These are phyloP conservation scores for Nissolia schottii DNA, from an alignment of 306 rosid genomes.

Conservation along the genomic window DNA sequence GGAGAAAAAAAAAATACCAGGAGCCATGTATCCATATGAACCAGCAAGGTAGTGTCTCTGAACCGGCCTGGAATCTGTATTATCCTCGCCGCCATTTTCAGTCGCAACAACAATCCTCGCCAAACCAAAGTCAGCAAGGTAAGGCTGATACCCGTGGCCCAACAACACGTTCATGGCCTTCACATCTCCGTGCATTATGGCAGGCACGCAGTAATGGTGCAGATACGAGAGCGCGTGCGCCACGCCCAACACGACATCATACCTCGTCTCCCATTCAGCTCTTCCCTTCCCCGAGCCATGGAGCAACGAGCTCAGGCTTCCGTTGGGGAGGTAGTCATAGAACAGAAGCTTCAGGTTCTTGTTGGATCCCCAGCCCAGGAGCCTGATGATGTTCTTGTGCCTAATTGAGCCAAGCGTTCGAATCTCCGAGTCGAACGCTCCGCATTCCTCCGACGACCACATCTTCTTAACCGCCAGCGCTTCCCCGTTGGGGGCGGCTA, in stretches of 20 bases:
- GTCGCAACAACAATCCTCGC: conserved; percentile 57
- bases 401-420: conserved; percentile 71
- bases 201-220: conserved; percentile 90
- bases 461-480: conserved; percentile 83
- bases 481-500: conserved; percentile 53
- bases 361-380: conserved; percentile 85
- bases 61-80: conserved; percentile 27
- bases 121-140: conserved; percentile 88
- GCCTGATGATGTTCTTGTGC: conserved; percentile 88
- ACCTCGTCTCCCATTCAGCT: conserved; percentile 88
- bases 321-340: conserved; percentile 87
- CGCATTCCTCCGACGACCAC: conserved; percentile 84
- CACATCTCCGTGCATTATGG: conserved; percentile 90
- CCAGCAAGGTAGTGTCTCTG: conserved; percentile 84
- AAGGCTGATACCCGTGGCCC: conserved; percentile 67
- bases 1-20: conserved; percentile 44
- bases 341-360: conserved; percentile 67
- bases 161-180: conserved; percentile 88
- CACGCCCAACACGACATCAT: conserved; percentile 67
- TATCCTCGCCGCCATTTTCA: conserved; percentile 23
- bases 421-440: conserved; percentile 80
- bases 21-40: conserved; percentile 99
- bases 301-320: conserved; percentile 78
- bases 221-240: conserved; percentile 88
- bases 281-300: conserved; percentile 68